Percentiles rank a stretch among this genome's conserved stretches.
phyloP scores from a whole-genome alignment of 176 grass and related monocot species.

The Juncus inflexus region DNA sequence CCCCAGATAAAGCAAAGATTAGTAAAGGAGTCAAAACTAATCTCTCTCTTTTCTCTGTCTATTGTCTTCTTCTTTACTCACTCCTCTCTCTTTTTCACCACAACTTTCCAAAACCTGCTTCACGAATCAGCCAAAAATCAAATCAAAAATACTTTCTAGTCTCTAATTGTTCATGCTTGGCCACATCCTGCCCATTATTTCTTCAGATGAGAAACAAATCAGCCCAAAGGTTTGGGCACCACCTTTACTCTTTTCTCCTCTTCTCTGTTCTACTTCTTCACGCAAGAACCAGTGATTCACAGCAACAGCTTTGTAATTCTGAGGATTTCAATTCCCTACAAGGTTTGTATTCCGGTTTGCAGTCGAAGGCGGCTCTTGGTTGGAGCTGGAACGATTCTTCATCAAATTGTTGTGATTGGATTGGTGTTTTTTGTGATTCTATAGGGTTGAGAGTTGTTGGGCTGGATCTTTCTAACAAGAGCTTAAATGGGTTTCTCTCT shows the following conservation, averaged over 20 bases:
- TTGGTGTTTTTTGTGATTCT: conserved; percentile 49
- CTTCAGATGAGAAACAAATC: conserved; percentile 50
- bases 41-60: conserved; percentile 11
- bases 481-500: conserved; percentile 44
- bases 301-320: conserved; percentile 47
- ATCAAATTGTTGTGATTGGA: conserved; percentile 62
- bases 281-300: conserved; percentile 15
- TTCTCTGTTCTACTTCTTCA: conserved; percentile 27
- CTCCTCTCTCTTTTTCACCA: background rate
- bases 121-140: conserved; percentile 10
- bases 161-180: conserved; percentile 32
- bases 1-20: background rate
- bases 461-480: conserved; percentile 61
- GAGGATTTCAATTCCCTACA: conserved; percentile 47
- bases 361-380: conserved; percentile 31
- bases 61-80: background rate
- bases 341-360: conserved; percentile 37
- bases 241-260: conserved; percentile 24
- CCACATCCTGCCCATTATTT: conserved; percentile 23
- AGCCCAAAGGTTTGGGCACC: background rate
- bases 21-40: background rate
- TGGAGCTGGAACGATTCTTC: conserved; percentile 38
- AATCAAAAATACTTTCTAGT: conserved; percentile 5
- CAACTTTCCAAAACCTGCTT: conserved; percentile 20
- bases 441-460: conserved; percentile 37